phyloP scores from a whole-genome alignment of 2,329 filamentous ascomycete species.

The Tolypocladium ovalisporum region DNA sequence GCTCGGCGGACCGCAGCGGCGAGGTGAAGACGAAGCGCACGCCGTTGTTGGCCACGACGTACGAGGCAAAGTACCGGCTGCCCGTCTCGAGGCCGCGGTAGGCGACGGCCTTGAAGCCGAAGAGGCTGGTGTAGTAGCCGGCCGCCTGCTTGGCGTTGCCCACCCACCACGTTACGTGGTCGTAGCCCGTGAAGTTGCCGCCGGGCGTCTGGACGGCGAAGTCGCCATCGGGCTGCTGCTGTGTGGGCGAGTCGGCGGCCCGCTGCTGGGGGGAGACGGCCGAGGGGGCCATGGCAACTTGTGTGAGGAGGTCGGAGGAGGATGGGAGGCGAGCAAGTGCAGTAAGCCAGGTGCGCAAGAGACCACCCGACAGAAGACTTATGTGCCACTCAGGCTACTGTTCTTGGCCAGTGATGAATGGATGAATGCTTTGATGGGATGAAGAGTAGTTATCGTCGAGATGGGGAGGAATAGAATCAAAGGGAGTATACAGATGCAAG shows the following conservation, averaged over 20 bases:
- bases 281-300: conserved; percentile 28
- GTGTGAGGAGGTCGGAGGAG: neutral
- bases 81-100: conserved; percentile 86
- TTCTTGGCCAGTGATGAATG: neutral
- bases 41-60: conserved; percentile 68
- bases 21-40: conserved; percentile 79
- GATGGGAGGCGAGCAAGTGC: neutral
- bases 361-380: neutral
- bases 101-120: conserved; percentile 75
- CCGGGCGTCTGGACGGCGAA: conserved; percentile 40
- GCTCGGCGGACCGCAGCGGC: conserved; percentile 53
- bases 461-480: neutral
- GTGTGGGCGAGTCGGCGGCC: conserved; percentile 26
- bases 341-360: neutral
- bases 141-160: conserved; percentile 95
- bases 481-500: neutral
- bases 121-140: conserved; percentile 74
- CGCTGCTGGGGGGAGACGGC: conserved; percentile 39
- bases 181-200: conserved; percentile 67
- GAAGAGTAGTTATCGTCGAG: neutral
- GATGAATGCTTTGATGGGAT: too few species aligned
- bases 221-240: conserved; percentile 34
- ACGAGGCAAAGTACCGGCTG: conserved; percentile 67
- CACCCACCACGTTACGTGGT: conserved; percentile 93
- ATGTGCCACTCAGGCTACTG: neutral